A percentile compares a stretch with the other conserved stretches of the same genome.
Evolutionary conservation across 176 grass and related monocot genomes (phyloP).

Genomic region (Thalia dealbata): DNA sequence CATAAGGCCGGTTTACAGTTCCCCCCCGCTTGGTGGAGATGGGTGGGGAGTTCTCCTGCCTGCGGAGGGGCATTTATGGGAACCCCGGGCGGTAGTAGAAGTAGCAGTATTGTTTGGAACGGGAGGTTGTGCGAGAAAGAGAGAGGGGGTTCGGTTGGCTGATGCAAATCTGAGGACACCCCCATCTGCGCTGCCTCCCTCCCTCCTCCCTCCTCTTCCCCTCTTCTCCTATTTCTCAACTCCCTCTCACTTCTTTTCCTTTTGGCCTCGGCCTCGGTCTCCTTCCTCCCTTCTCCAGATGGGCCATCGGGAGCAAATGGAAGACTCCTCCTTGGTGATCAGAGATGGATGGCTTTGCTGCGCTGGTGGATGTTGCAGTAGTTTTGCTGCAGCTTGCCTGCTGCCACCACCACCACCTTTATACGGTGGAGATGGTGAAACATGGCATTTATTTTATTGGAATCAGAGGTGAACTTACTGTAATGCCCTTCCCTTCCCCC

Average conservation of each 20-base stretch:
- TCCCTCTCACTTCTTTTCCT: not conserved
- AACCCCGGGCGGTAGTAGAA: conserved; percentile 24
- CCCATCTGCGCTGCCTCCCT: not conserved
- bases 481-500: not conserved
- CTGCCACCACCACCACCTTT: not conserved
- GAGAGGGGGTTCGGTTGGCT: conserved; percentile 20
- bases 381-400: not conserved
- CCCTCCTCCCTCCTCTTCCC: not conserved
- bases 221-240: not conserved
- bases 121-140: conserved; percentile 10
- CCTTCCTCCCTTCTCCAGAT: conserved; percentile 15
- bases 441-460: not conserved
- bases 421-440: not conserved
- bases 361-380: not conserved
- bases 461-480: not conserved
- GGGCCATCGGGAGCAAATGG: conserved; percentile 13
- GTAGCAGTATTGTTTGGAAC: conserved; percentile 21
- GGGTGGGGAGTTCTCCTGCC: conserved; percentile 25
- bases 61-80: conserved; percentile 44
- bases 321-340: conserved; percentile 25
- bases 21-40: conserved; percentile 34
- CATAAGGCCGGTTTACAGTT: conserved; percentile 19
- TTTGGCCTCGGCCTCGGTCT: conserved; percentile 6
- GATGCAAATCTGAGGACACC: conserved; percentile 33
- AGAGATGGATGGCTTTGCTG: conserved; percentile 11